Base-by-base conservation (phyloP, 2,329 filamentous ascomycete species). In the Bipolaris zeicola region DNA sequence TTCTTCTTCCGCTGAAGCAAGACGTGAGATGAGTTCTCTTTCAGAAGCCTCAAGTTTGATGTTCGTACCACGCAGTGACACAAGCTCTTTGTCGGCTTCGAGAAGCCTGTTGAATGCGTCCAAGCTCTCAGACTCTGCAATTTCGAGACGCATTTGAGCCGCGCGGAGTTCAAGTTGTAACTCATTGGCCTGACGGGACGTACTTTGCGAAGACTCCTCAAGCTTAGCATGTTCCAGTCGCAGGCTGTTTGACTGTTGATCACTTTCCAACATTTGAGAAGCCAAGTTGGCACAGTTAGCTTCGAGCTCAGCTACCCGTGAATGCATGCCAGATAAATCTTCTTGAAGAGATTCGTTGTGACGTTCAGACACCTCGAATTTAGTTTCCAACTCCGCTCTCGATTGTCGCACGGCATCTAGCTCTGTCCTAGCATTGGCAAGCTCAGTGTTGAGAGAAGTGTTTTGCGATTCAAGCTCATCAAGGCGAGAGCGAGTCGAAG, bases 1-100 rank as follows among this genome's bases (percentile, higher is more conserved):
- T 22, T 77, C 72, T 16, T 71, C 59, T 51, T 76, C 74, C 3
- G 74, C 71, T 22, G 64, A 59, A 2, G 64, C 56, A 26, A 77
- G 64, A 26, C 70, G 68, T 8, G 50, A 42, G 5, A 62, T 28
- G 6, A 77, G 55, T 36, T 67, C 64, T n/a, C 66, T 67, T 49
- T 76, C 72, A 7, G 69, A 72, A 31, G 63, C 47, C 20, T 71
- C 67, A 13, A 72, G 62, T 38, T 67, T 63, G 5, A 56, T 47
- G 11, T 73, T 73, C 4, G 67, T 62, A 13, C 65, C 58, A 18
- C 66, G 69, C 18, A 76, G 57, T 7, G 58, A 56, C 8, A 57
- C 47, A 13, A 76, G 57, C 34, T 75, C 68, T 36, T 67, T 62
- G 31, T 75, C 66, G 6, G 68, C 67, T 36, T 67, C 63, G n/a